Percentiles rank a stretch among this genome's conserved stretches.
Conservation (phyloP, 495 filamentous ascomycete species). For the Penicillium antarcticum region DNA sequence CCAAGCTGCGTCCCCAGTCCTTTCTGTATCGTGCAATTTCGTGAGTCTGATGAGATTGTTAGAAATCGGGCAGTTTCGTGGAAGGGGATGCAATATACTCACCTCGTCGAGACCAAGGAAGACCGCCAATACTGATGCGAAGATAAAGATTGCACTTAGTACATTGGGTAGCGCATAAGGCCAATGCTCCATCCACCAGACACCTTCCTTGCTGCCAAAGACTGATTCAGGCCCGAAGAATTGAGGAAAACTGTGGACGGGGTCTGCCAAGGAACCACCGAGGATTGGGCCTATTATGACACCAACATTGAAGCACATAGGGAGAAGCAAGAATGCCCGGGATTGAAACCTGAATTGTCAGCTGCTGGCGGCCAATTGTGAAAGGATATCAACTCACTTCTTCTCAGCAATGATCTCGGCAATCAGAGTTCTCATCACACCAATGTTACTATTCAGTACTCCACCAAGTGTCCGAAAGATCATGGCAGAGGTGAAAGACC, state of each 20-base stretch:
- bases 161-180: conserved; percentile 64
- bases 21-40: conserved; percentile 39
- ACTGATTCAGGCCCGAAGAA: conserved; percentile 61
- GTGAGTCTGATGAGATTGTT: conserved; percentile 39
- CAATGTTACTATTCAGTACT: conserved; percentile 75
- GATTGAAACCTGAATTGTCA: conserved; percentile 55
- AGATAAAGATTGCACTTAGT: conserved; percentile 53
- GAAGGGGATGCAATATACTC: conserved; percentile 6
- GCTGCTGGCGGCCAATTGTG: background rate
- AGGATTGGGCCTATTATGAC: conserved; percentile 64
- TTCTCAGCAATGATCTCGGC: conserved; percentile 73
- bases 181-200: conserved; percentile 59
- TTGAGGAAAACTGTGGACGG: conserved; percentile 57
- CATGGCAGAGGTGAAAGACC: conserved; percentile 62
- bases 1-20: conserved; percentile 51
- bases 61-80: background rate
- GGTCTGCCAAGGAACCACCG: conserved; percentile 72
- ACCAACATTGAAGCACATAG: conserved; percentile 75
- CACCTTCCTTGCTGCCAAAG: conserved; percentile 47
- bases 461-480: conserved; percentile 73
- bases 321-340: conserved; percentile 74
- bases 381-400: conserved; percentile 30
- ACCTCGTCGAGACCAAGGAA: conserved; percentile 61
- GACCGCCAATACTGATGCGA: conserved; percentile 43
- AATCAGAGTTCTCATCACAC: conserved; percentile 80